Evolutionary conservation across 129 eudicot genomes (phyloP), one percentile per base, ranked within the genome.

Genomic region (Gnaphalium uliginosum): DNA sequence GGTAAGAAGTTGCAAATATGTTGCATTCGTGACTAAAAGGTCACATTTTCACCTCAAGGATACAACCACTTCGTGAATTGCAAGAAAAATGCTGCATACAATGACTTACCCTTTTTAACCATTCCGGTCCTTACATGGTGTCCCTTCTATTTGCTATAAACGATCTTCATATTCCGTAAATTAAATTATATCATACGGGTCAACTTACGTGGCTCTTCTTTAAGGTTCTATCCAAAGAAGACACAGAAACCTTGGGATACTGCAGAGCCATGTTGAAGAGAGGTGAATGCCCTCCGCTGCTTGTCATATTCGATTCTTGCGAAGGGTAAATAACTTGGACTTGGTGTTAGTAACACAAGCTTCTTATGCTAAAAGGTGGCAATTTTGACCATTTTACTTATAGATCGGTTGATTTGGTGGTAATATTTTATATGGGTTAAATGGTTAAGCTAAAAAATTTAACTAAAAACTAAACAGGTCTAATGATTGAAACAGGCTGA

Each of bases 201-300:
- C 76, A 30, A 27, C 56, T 76, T 41, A 66, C 62, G 51, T 73
- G 33, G 51, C 60, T 81, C 57, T 72, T 76, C 4, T 66, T 0
- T 64, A 75, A 94, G 98, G 89, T 94, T 82, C 88, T 93, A 61
- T 77, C 95, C 1, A 93, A 88, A 83, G 90, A 88, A 82, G 98
- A 86, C 81, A 76, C 74, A 6, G 89, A 86, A 72, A 93, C 98
- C 32, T 72, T 90, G 84, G 89, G 88, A 62, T 73, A 68, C 22
- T 90, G 98, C 77, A 83, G 71, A 75, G 76, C 80, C 65, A 93
- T 93, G 98, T 72, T 73, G 78, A 82, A 71, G 80, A 84, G 89
- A 77, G 98, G 95, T 19, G 82, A 86, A 85, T 90, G 87, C 69
- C 95, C 96, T 61, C 96, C 98, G 19, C 86, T 93, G 63, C 54